phyloP scores from a whole-genome alignment of 129 eudicot genomes.

The Saposhnikovia divaricata region DNA sequence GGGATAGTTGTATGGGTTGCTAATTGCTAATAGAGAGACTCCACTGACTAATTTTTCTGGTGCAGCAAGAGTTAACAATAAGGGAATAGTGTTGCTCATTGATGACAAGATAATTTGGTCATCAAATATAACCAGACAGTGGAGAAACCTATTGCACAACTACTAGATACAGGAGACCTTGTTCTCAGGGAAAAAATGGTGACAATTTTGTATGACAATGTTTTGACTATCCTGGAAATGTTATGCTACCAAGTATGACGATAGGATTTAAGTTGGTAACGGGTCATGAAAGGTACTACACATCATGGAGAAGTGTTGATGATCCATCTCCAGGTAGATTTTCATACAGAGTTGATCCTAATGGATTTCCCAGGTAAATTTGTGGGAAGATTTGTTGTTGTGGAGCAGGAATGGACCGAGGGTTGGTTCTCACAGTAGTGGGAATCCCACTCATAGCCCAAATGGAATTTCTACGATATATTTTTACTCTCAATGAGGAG shows the following conservation, averaged over 20 bases:
- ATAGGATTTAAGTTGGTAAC: not conserved
- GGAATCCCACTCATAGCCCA: not conserved
- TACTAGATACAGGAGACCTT: slow-evolving; percentile 1
- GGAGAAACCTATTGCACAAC: not conserved
- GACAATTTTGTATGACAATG: not conserved
- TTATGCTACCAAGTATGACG: not conserved
- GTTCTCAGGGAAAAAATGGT: not conserved
- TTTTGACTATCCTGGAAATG: not conserved
- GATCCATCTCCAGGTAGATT: slow-evolving; percentile 1
- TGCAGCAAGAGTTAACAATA: not conserved
- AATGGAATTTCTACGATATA: not conserved
- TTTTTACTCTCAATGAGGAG: not conserved
- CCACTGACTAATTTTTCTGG: not conserved
- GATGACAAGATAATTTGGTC: not conserved
- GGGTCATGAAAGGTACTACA: not conserved
- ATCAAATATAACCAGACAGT: not conserved
- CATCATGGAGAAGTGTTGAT: not conserved
- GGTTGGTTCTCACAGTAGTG: not conserved
- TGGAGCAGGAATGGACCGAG: not conserved
- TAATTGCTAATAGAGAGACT: slow-evolving; percentile 1
- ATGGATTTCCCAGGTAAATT: not conserved
- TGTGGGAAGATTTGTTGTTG: not conserved
- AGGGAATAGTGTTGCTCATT: not conserved
- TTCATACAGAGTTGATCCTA: not conserved
- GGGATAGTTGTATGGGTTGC: not conserved